Evolutionary conservation across 2,329 filamentous ascomycete genomes (phyloP).

Genomic region (Akanthomyces muscarius): DNA sequence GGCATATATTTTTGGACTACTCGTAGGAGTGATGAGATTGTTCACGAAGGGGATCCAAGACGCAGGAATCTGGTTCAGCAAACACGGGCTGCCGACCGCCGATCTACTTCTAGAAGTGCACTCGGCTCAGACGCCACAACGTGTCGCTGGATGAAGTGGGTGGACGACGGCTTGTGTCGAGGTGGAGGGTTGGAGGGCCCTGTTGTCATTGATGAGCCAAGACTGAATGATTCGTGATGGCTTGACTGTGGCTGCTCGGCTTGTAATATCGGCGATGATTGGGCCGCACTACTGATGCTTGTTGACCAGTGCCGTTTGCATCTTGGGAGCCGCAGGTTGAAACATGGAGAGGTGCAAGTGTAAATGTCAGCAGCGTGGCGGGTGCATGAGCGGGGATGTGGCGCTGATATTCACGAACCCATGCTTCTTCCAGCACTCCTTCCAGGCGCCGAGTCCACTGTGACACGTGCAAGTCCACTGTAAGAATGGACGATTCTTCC

Average conservation of each 20-base stretch:
- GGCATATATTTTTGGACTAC: neutral
- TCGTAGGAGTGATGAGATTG: neutral
- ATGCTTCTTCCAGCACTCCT: neutral
- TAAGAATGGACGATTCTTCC: neutral
- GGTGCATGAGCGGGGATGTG: neutral
- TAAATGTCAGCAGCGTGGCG: neutral
- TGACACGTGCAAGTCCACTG: too few species aligned
- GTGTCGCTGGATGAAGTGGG: neutral
- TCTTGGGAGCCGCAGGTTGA: neutral
- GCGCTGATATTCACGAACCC: conserved; percentile 3
- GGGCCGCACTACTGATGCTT: neutral
- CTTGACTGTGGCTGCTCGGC: neutral
- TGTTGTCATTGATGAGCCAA: neutral
- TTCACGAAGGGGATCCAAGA: neutral
- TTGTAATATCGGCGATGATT: neutral
- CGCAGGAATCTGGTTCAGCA: neutral
- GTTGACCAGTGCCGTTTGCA: conserved; percentile 4
- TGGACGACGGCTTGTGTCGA: neutral
- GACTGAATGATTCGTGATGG: neutral
- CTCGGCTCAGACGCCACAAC: conserved; percentile 6
- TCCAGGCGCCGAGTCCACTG: neutral
- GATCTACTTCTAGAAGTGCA: conserved; percentile 4
- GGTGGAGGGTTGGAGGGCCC: neutral
- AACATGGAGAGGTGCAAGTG: neutral
- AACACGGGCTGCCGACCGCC: neutral